Percentiles rank a stretch among this genome's conserved stretches.
These are phyloP conservation scores for Phanerochaete carnosa DNA, from an alignment of 768 basidiomycete genomes.

Conservation along the genomic window DNA sequence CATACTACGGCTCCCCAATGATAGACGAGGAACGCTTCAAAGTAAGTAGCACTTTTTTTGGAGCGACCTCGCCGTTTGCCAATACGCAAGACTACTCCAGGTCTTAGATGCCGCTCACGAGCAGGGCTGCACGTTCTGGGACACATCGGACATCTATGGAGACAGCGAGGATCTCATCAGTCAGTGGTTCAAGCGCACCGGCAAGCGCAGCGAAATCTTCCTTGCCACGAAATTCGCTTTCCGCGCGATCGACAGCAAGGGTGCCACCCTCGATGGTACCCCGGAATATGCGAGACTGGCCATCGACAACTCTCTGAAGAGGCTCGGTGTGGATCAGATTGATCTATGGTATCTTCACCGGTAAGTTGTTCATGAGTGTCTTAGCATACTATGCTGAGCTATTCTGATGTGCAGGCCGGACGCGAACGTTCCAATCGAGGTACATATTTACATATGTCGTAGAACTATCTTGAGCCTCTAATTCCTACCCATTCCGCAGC, in stretches of 20 bases:
- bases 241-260: slow-evolving; percentile 20
- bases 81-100: slow-evolving; percentile 17
- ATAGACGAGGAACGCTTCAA: slow-evolving; percentile 59
- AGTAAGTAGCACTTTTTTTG: slow-evolving; percentile 28
- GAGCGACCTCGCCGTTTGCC: background rate
- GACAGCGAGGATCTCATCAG: slow-evolving; percentile 44
- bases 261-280: slow-evolving; percentile 15
- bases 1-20: slow-evolving; percentile 39
- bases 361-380: slow-evolving; percentile 13
- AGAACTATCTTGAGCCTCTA: background rate
- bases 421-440: slow-evolving; percentile 23
- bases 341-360: slow-evolving; percentile 17
- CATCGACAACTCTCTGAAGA: slow-evolving; percentile 5
- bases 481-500: background rate
- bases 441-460: background rate
- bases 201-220: slow-evolving; percentile 52
- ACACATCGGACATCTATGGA: slow-evolving; percentile 42
- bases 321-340: slow-evolving; percentile 7
- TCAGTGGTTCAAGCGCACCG: slow-evolving; percentile 47
- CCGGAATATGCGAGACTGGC: slow-evolving; percentile 2
- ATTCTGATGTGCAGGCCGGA: slow-evolving; percentile 16
- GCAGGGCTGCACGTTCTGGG: slow-evolving; percentile 44
- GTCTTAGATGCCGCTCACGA: slow-evolving; percentile 40
- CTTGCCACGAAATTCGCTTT: slow-evolving; percentile 58
- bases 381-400: background rate